Conservation (phyloP, 345 rosid genomes). For the Ceriops tagal region DNA sequence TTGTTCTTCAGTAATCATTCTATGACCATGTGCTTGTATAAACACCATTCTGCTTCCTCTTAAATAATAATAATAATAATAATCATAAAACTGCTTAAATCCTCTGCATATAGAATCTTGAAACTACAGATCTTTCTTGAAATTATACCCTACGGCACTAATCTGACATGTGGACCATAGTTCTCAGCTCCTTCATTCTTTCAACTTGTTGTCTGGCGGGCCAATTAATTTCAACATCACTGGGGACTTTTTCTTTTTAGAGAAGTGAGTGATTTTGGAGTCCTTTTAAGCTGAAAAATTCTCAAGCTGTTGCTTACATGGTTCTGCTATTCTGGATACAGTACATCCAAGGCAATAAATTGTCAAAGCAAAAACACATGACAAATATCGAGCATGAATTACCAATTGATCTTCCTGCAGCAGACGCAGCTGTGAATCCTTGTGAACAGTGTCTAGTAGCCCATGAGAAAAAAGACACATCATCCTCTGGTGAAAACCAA, state of each 20-base stretch:
- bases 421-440: conserved; percentile 5
- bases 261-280: neutral
- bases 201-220: too few relatives aligned
- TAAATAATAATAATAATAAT: too few relatives aligned
- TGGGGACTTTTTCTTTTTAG: neutral
- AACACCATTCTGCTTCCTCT: too few relatives aligned
- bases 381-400: conserved; percentile 12
- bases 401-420: conserved; percentile 4
- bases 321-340: conserved; percentile 22
- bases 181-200: too few relatives aligned
- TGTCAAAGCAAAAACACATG: conserved; percentile 8
- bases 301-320: neutral
- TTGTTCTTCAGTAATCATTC: neutral
- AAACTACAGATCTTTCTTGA: too few relatives aligned
- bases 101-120: too few relatives aligned
- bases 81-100: too few relatives aligned
- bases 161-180: too few relatives aligned
- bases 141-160: too few relatives aligned
- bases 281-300: neutral
- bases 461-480: conserved; percentile 5
- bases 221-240: too few relatives aligned
- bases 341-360: conserved; percentile 36
- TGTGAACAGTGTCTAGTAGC: conserved; percentile 16
- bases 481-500: conserved; percentile 16
- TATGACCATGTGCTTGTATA: too few relatives aligned